phyloP scores from a whole-genome alignment of 148 eudicot genomes.

The Dianthus caryophyllus region DNA sequence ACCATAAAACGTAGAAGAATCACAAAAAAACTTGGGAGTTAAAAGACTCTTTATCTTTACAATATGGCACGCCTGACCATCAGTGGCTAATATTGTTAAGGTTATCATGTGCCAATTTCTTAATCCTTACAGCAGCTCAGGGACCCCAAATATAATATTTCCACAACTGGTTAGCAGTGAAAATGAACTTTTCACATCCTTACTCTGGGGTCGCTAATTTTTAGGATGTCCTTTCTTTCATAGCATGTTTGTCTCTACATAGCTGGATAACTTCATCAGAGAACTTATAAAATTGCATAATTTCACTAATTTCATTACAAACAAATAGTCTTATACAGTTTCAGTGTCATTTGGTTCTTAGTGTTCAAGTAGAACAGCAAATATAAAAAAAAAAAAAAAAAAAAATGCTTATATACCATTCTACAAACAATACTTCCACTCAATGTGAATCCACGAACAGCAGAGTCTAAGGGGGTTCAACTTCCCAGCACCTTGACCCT shows the following conservation, averaged over 20 bases:
- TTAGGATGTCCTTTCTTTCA: not conserved
- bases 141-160: conserved; percentile 1
- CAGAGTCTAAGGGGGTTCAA: not conserved
- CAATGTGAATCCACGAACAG: not conserved
- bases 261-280: no score
- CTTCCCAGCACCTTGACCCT: not conserved
- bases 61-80: not conserved
- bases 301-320: no score
- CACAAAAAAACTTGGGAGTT: not conserved
- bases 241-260: not conserved
- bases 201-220: no score
- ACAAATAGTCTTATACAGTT: not conserved
- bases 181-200: not conserved
- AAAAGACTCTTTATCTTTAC: not conserved
- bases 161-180: not conserved
- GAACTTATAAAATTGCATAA: no score
- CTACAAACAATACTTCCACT: conserved; percentile 1
- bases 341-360: not conserved
- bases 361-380: not conserved
- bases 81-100: not conserved
- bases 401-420: not conserved
- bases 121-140: not conserved
- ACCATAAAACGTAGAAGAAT: no score
- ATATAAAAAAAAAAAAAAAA: no score
- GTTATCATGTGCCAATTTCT: not conserved